A percentile compares a stretch with the other conserved stretches of the same genome.
phyloP scores from a whole-genome alignment of 2,329 filamentous ascomycete genomes.

The Neofusicoccum laricinum region DNA sequence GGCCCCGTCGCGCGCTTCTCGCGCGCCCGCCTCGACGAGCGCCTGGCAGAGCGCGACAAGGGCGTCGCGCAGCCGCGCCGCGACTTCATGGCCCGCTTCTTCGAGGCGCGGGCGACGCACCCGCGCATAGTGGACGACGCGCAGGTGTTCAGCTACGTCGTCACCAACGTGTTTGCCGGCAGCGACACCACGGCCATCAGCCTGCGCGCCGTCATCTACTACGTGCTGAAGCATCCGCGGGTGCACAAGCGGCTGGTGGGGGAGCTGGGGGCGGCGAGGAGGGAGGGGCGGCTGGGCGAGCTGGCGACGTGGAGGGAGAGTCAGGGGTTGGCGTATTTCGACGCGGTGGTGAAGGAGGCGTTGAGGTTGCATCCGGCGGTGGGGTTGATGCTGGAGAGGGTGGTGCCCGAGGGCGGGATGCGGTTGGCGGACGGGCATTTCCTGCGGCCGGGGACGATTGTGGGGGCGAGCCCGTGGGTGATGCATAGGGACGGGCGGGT shows the following conservation, averaged over 20 bases:
- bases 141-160: constrained; percentile 30
- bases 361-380: constrained; percentile 50
- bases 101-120: not conserved
- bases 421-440: constrained; percentile 10
- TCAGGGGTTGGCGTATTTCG: constrained; percentile 40
- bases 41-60: constrained; percentile 4
- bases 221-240: constrained; percentile 29
- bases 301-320: constrained; percentile 20
- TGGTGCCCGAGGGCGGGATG: constrained; percentile 45
- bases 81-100: constrained; percentile 11
- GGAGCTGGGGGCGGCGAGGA: constrained; percentile 21
- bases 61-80: not conserved
- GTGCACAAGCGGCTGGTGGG: constrained; percentile 21
- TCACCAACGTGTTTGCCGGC: constrained; percentile 28
- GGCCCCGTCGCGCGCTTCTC: not conserved
- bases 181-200: constrained; percentile 38
- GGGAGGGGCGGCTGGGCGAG: constrained; percentile 21
- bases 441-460: not conserved
- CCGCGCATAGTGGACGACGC: constrained; percentile 9
- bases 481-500: not conserved
- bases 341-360: constrained; percentile 53
- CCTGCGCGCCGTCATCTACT: constrained; percentile 38
- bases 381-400: constrained; percentile 49
- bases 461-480: constrained; percentile 13
- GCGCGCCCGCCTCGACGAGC: not conserved